Evolutionary conservation across 345 rosid species (phyloP), one percentile per base, ranked within the genome.

Genomic region (Triadica sebifera): DNA sequence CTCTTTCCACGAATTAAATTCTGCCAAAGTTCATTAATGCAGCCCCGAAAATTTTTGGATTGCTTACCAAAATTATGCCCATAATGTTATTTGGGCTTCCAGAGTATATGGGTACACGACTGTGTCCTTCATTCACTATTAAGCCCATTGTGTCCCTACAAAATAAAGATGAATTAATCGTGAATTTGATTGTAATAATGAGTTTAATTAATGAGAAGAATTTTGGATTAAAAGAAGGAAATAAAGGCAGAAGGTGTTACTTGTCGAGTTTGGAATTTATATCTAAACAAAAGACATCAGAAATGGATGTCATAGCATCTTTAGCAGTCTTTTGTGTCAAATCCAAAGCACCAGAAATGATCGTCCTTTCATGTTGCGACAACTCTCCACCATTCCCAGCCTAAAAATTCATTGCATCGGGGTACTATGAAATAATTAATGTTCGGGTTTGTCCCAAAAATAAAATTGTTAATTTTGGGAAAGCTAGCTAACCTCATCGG

Each of bases 331-430:
- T 93, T 55, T 79, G 90, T 62, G 91, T 85, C 91, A 93, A 79
- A 69, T 90, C 96, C 73, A 93, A 68, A 61, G 96, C 94, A 77
- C 94, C 96, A 17, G 88, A 74, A 78, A 90, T 93, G 38, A 90
- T 90, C 16, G 90, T 86, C 46, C 96, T 90, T 80, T 93, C 96
- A 16, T 89, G 86, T 53, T 84, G 90, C 4, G 90, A 85, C 71
- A 92, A 74, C 75, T 93, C 98, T 68, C 96, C 96, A 1, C 98
- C 93, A 84, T 86, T 90, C 69, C 94, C 94, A 37, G 93, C 97
- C 93, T 86, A 78, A 64, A 17, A 67, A 60, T 1, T 7, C 47
- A 43, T 43, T 29, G 34, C 34, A 29, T 29, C 2, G 34, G 1
- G 34, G 2, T 29, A 29, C 34, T 29, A 1, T 29, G 34, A 29